Evolutionary conservation across 163 green algal species (phyloP).

Genomic region (Chlamydomonas reinhardtii): DNA sequence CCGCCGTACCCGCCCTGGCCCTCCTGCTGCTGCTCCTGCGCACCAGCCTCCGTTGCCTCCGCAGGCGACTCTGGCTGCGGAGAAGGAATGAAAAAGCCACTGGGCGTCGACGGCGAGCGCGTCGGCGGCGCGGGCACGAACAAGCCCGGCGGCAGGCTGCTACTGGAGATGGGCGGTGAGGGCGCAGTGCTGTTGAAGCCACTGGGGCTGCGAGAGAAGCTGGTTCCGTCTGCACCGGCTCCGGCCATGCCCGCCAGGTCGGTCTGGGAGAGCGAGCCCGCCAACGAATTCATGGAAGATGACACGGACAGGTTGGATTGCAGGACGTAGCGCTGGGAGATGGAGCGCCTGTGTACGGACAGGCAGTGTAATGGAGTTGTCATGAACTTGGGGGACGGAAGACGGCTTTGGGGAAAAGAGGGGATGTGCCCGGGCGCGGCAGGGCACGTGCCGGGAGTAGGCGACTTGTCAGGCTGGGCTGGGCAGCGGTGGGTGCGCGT

Average conservation of each 20-base stretch:
- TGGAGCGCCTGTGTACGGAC: conserved; percentile 2
- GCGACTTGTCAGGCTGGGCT: too few relatives aligned
- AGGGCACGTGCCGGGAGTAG: too few relatives aligned
- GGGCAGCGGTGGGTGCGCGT: too few relatives aligned
- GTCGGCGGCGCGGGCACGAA: not conserved
- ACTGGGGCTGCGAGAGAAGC: not conserved
- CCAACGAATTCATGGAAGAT: conserved; percentile 17
- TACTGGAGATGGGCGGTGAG: conserved; percentile 11
- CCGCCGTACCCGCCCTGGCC: too few relatives aligned
- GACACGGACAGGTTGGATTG: conserved; percentile 51
- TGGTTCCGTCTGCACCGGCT: not conserved
- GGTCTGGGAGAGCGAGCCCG: conserved; percentile 22
- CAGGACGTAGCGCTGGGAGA: conserved; percentile 53
- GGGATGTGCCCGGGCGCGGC: too few relatives aligned
- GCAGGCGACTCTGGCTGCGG: not conserved
- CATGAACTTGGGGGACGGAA: too few relatives aligned
- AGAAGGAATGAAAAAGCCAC: conserved; percentile 11
- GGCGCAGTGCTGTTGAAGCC: conserved; percentile 5
- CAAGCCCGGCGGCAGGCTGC: not conserved
- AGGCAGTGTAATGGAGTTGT: not conserved
- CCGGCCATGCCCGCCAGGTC: conserved; percentile 2
- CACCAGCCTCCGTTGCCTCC: too few relatives aligned
- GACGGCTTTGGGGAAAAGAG: too few relatives aligned
- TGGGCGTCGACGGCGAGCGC: not conserved
- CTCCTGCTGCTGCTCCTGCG: too few relatives aligned